Evolutionary conservation across 1,139 yeast genomes (phyloP), one percentile per base, ranked within the genome.

Genomic region (Kurtzmaniella quercitrusa): DNA sequence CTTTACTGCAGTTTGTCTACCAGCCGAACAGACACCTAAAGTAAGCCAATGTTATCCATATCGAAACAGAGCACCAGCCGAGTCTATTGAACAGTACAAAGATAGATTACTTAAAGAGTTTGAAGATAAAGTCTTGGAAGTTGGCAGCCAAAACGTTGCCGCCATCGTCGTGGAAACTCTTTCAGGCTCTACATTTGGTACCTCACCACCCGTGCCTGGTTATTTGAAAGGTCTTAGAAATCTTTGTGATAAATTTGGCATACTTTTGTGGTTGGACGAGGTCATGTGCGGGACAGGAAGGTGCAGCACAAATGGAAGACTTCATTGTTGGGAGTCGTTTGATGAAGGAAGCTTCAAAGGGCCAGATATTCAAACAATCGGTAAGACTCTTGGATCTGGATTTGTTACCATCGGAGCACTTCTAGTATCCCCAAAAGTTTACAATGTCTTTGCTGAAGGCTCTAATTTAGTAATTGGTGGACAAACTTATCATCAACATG

Each of bases 281-380:
- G 49, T 50, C 18, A 50, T 50, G 52, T 50, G 53, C 43, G 53
- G 54, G 11, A 48, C 52, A 4, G 55, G 54, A 18, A 44, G 54
- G n/a, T 42, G 50, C 3, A 57, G 57, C 11, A 48, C 54, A 2
- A n/a, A n/a, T n/a, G n/a, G n/a, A n/a, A n/a, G n/a, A n/a, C n/a
- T 48, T 53, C 36, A 49, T 50, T 44, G 54, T 20, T 55, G 55
- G 56, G 56, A 54, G 34, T n/a, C n/a, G n/a, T n/a, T n/a, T n/a
- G n/a, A n/a, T n/a, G 47, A 45, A 38, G 56, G 49, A 1, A 38
- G 45, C n/a, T n/a, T n/a, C n/a, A n/a, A n/a, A 19, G 45, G 44
- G 2, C 59, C 59, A 1, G 59, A 54, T 42, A 46, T 54, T 26
- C 50, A 50, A 33, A 46, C 51, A 14, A 44, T 47, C 17, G 57